A percentile compares a stretch with the other conserved stretches of the same genome.
Evolutionary conservation across 345 rosid species (phyloP).

Genomic region (Boechera retrofracta): DNA sequence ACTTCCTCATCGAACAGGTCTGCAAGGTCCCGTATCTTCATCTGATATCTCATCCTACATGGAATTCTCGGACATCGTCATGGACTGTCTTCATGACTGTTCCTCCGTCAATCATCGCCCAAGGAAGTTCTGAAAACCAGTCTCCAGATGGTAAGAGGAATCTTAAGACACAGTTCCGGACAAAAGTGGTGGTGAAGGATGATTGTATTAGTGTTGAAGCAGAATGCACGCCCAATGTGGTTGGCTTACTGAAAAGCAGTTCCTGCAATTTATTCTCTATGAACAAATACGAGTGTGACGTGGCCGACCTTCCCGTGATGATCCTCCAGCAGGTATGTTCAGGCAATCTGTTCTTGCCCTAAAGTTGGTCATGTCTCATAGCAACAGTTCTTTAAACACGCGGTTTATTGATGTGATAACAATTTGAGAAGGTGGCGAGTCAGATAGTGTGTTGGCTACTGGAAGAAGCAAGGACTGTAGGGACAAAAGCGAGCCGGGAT

Average conservation of each 20-base stretch:
- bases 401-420: neutral
- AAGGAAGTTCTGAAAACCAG: constrained; percentile 48
- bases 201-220: constrained; percentile 79
- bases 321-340: constrained; percentile 86
- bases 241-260: constrained; percentile 68
- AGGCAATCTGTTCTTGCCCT: neutral
- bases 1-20: constrained; percentile 53
- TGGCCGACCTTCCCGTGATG: constrained; percentile 75
- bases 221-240: constrained; percentile 90
- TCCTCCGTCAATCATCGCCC: constrained; percentile 73
- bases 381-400: neutral
- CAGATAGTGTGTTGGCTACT: constrained; percentile 96
- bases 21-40: constrained; percentile 84
- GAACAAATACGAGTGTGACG: constrained; percentile 81
- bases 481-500: constrained; percentile 76
- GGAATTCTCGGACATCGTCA: constrained; percentile 93
- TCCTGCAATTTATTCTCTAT: constrained; percentile 65
- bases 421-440: constrained; percentile 70
- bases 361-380: neutral
- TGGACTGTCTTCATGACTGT: constrained; percentile 85
- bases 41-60: constrained; percentile 86
- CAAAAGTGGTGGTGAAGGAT: constrained; percentile 77
- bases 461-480: constrained; percentile 83
- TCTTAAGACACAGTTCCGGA: constrained; percentile 77
- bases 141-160: constrained; percentile 54